A percentile compares a stretch with the other conserved stretches of the same genome.
These are phyloP conservation scores for Nicotiana rustica DNA, from an alignment of 305 asterid species.

Conservation along the genomic window DNA sequence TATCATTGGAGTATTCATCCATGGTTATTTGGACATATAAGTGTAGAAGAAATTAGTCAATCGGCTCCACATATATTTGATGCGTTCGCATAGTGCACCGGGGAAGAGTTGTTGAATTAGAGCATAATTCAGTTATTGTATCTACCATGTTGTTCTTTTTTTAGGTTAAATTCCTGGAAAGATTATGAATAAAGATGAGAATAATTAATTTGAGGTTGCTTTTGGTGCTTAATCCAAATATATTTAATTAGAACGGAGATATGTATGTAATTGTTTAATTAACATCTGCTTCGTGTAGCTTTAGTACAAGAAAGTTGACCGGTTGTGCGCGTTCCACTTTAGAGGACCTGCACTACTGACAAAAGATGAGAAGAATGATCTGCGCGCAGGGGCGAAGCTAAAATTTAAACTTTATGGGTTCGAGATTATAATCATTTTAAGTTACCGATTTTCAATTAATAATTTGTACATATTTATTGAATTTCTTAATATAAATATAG, in stretches of 20 bases:
- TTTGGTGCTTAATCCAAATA: neutral
- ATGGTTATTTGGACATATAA: constrained; percentile 15
- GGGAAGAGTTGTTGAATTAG: constrained; percentile 40
- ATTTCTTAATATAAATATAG: no score
- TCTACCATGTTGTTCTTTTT: neutral
- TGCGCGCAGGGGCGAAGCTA: no score
- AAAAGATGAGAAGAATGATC: no score
- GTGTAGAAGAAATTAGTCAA: neutral
- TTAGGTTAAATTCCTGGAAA: neutral
- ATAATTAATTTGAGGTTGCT: neutral
- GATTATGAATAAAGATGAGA: neutral
- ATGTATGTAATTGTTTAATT: no score
- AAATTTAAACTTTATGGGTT: no score
- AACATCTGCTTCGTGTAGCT: no score
- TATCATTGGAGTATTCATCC: neutral
- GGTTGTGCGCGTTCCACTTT: neutral
- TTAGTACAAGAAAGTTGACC: neutral
- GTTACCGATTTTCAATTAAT: no score
- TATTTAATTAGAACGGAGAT: constrained; percentile 2
- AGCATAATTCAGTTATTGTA: constrained; percentile 33
- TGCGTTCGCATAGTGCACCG: neutral
- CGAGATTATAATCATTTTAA: no score
- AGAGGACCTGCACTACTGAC: neutral
- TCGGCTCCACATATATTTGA: constrained; percentile 23
- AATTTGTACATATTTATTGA: no score